A percentile compares a stretch with the other conserved stretches of the same genome.
Conservation (phyloP, 805 yeast genomes). For the Citeromyces nyonsensis region DNA sequence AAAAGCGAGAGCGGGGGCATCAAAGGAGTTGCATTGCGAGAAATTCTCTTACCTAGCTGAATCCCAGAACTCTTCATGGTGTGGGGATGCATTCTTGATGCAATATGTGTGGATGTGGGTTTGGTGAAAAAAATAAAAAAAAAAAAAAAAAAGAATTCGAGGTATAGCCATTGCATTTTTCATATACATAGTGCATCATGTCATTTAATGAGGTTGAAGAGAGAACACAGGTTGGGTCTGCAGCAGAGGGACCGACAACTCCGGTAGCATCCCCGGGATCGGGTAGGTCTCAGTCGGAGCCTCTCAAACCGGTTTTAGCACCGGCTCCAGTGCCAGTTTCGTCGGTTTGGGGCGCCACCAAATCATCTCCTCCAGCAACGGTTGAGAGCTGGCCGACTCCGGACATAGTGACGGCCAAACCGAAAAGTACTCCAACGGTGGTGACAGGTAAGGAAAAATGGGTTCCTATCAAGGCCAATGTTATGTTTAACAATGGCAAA, state of each 20-base stretch:
- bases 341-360: conserved; percentile 40
- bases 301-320: conserved; percentile 20
- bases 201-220: no score
- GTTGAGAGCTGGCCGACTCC: conserved; percentile 19
- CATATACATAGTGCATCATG: no score
- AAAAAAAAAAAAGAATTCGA: no score
- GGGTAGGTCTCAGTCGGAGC: conserved; percentile 8
- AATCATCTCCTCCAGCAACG: conserved; percentile 9
- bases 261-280: conserved; percentile 1
- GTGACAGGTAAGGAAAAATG: conserved; percentile 44
- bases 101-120: no score
- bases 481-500: conserved; percentile 15
- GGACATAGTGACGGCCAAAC: conserved; percentile 13
- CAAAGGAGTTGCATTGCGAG: conserved; percentile 24
- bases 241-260: no score
- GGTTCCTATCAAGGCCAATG: conserved; percentile 54
- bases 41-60: no score
- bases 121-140: no score
- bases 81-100: no score
- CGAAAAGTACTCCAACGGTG: conserved; percentile 7
- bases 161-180: no score
- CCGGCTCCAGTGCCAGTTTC: conserved; percentile 55
- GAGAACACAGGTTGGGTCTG: no score
- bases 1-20: conserved; percentile 76
- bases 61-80: no score